phyloP scores from a whole-genome alignment of 805 yeast species.

The Myxozyma melibiosi region DNA sequence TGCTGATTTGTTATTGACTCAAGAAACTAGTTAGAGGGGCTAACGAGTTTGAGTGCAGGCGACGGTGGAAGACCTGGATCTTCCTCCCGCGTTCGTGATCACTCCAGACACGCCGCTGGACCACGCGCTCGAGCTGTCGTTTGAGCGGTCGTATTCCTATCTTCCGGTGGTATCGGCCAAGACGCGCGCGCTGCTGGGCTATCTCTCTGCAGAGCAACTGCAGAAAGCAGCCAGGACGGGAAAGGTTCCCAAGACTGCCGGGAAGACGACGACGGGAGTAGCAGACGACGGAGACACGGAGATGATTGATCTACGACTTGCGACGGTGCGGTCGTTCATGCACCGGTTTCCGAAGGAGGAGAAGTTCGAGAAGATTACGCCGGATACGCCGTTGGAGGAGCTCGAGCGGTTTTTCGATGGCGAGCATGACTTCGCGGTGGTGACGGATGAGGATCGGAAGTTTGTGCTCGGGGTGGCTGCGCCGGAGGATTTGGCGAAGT shows the following conservation, averaged over 20 bases:
- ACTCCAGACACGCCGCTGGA: slow-evolving; percentile 51
- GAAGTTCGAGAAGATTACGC: slow-evolving; percentile 51
- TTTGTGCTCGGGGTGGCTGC: slow-evolving; percentile 64
- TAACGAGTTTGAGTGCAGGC: slow-evolving; percentile 41
- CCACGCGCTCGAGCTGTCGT: slow-evolving; percentile 59
- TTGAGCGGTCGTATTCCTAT: slow-evolving; percentile 56
- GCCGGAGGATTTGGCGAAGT: slow-evolving; percentile 50
- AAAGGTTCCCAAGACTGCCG: slow-evolving; percentile 22
- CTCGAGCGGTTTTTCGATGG: slow-evolving; percentile 52
- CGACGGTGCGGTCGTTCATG: slow-evolving; percentile 26
- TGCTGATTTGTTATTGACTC: neutral
- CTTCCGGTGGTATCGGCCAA: slow-evolving; percentile 56
- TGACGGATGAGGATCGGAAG: slow-evolving; percentile 55
- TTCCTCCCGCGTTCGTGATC: slow-evolving; percentile 59
- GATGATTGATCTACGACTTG: slow-evolving; percentile 16
- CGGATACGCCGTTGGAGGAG: slow-evolving; percentile 56
- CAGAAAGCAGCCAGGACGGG: slow-evolving; percentile 40
- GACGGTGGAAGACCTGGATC: slow-evolving; percentile 61
- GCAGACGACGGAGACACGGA: slow-evolving; percentile 36
- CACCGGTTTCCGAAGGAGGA: slow-evolving; percentile 38
- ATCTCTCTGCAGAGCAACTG: slow-evolving; percentile 49
- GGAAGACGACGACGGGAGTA: neutral
- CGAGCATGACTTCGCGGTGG: slow-evolving; percentile 58
- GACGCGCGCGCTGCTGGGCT: slow-evolving; percentile 53
- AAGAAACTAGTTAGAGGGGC: neutral